A percentile compares a stretch with the other conserved stretches of the same genome.
phyloP scores from a whole-genome alignment of 345 rosid genomes.

The Odontarrhena argentea region DNA sequence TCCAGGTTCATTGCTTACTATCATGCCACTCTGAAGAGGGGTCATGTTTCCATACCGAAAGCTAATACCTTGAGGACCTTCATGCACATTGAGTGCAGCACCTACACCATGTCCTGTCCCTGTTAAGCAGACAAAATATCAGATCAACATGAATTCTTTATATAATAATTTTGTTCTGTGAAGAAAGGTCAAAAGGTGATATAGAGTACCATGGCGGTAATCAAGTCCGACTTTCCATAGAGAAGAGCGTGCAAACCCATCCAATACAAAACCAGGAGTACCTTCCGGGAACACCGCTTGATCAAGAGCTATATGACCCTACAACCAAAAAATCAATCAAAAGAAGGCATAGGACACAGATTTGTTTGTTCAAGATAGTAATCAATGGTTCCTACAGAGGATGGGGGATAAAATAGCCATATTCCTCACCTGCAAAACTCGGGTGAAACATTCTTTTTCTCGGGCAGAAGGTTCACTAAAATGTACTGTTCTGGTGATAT shows the following conservation, averaged over 20 bases:
- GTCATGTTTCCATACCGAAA: constrained; percentile 82
- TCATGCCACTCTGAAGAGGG: constrained; percentile 84
- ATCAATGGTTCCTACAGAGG: constrained; percentile 10
- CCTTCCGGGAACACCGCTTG: constrained; percentile 87
- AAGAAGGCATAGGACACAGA: constrained; percentile 10
- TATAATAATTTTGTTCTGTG: not conserved
- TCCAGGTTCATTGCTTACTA: constrained; percentile 97
- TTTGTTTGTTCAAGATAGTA: constrained; percentile 10
- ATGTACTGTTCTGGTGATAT: constrained; percentile 93
- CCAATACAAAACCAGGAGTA: constrained; percentile 93
- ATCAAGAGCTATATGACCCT: constrained; percentile 99
- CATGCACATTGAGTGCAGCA: constrained; percentile 94
- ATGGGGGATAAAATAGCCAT: constrained; percentile 11
- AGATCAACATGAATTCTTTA: constrained; percentile 20
- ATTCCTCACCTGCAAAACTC: constrained; percentile 73
- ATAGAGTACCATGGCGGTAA: constrained; percentile 79
- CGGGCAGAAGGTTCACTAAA: constrained; percentile 77
- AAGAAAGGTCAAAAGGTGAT: constrained; percentile 20
- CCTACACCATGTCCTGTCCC: constrained; percentile 99
- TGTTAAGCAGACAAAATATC: constrained; percentile 41
- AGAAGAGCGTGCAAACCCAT: constrained; percentile 87
- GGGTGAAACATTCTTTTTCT: constrained; percentile 90
- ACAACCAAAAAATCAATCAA: constrained; percentile 37
- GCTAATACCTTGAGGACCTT: constrained; percentile 98
- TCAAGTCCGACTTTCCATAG: constrained; percentile 98